Base-by-base conservation (phyloP, 2,329 filamentous ascomycete species). In the Leptographium flavum region DNA sequence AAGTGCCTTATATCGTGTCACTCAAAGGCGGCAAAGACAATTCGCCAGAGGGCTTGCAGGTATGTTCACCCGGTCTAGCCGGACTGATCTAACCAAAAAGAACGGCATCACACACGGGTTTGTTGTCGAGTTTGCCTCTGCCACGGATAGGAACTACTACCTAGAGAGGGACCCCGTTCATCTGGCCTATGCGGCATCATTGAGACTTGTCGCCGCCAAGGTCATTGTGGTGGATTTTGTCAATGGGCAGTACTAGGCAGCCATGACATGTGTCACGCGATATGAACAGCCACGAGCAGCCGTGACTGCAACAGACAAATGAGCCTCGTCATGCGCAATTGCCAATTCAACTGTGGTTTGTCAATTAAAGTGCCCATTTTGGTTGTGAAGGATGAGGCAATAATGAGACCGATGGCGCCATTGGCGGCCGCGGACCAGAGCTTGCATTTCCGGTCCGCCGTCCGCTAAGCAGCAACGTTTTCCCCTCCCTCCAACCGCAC, bases 91-190 rank as follows among this genome's bases (percentile, higher is more conserved):
- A 25, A 14, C 19, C 9, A 17, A 25, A 13, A 4, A 31, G 79
- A 67, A 70, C 41, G 80, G 73, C 1, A 73, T 81, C 42, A 79
- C 79, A 0, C 82, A 87, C 56, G 78, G 68, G 0, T 87, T 87
- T 50, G 70, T 87, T 2, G 69, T 72, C 21, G 74, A 83, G 53
- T 87, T 87, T 47, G 68, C 71, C 10, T 79, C 59, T 21, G 64
- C 65, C 17, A 70, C 74, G 50, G 81, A 87, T 55, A 66, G 81
- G 39, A 70, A 78, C 49, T 86, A 84, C 54, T 87, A 87, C 56
- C 60, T 82, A 7, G 60, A 72, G 43, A 62, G 75, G 27, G 83
- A 87, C 53, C 77, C 79, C 1, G 71, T 62, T 9, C 82, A 87
- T 56, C 60, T 67, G 31, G 71, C 59, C 0, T 85, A 84, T 52